A percentile compares a stretch with the other conserved stretches of the same genome.
phyloP scores from a whole-genome alignment of 2,329 filamentous ascomycete species.

The Tolypocladium album region DNA sequence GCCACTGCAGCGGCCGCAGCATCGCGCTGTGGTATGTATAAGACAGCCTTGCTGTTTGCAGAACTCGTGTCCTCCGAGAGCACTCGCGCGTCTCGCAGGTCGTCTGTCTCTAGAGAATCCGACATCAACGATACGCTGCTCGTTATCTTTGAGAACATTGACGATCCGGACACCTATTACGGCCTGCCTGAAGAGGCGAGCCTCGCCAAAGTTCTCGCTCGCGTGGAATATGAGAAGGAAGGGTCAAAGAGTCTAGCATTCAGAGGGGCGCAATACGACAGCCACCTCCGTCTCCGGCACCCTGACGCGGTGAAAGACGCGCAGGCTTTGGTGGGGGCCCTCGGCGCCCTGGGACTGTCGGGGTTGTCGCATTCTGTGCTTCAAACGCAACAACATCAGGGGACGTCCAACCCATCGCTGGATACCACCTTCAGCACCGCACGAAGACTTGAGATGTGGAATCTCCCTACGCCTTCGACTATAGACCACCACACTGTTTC shows the following conservation, averaged over 20 bases:
- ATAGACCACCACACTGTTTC: constrained; percentile 54
- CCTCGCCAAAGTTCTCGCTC: constrained; percentile 65
- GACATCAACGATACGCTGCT: constrained; percentile 61
- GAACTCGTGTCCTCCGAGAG: constrained; percentile 58
- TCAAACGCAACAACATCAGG: constrained; percentile 52
- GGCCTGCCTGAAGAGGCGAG: constrained; percentile 72
- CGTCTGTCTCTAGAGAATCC: constrained; percentile 43
- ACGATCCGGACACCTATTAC: constrained; percentile 95
- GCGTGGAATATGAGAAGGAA: constrained; percentile 82
- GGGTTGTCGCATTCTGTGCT: constrained; percentile 76
- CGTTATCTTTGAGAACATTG: constrained; percentile 79
- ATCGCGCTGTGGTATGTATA: constrained; percentile 70
- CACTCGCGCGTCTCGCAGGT: constrained; percentile 51
- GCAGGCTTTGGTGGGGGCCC: constrained; percentile 61
- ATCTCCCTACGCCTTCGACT: constrained; percentile 61
- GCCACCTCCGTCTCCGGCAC: constrained; percentile 57
- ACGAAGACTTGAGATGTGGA: constrained; percentile 81
- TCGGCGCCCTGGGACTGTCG: constrained; percentile 73
- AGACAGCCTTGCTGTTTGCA: constrained; percentile 72
- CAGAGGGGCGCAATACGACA: constrained; percentile 83
- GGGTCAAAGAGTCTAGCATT: constrained; percentile 83
- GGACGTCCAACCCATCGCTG: constrained; percentile 45
- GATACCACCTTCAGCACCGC: constrained; percentile 72
- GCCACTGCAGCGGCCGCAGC: constrained; percentile 60
- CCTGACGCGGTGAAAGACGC: constrained; percentile 47